Conservation (phyloP, 2,329 filamentous ascomycete genomes). For the Fusarium goolgardi region DNA sequence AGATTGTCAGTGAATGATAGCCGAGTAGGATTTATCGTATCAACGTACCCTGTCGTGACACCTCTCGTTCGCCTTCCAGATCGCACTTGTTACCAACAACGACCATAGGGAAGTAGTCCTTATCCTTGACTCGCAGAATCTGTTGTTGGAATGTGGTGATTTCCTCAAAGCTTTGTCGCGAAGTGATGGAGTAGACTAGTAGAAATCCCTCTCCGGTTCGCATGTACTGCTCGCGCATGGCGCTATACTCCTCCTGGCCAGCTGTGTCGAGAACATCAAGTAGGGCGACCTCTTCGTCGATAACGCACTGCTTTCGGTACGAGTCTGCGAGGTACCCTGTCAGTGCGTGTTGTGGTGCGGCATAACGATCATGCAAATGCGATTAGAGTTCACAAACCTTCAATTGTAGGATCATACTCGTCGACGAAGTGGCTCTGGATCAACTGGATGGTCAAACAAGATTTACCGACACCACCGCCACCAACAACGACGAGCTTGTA, state of each 20-base stretch:
- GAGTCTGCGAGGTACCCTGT: constrained; percentile 73
- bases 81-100: constrained; percentile 99
- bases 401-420: constrained; percentile 99
- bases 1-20: constrained; percentile 32
- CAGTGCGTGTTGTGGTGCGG: constrained; percentile 35
- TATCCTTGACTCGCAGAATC: constrained; percentile 98
- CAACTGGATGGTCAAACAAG: constrained; percentile 97
- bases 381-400: constrained; percentile 71
- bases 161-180: constrained; percentile 96
- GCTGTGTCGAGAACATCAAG: constrained; percentile 98
- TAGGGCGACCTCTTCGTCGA: constrained; percentile 97
- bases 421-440: constrained; percentile 98
- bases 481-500: constrained; percentile 98
- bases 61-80: constrained; percentile 91
- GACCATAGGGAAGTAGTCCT: constrained; percentile 99
- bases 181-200: constrained; percentile 98
- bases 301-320: constrained; percentile 99
- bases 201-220: constrained; percentile 97
- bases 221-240: constrained; percentile 99
- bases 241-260: constrained; percentile 98
- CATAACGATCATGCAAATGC: background rate
- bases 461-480: constrained; percentile 98
- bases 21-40: background rate
- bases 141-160: constrained; percentile 99
- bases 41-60: constrained; percentile 87